phyloP scores from a whole-genome alignment of 169 alveolate genomes.

The Theileria annulata region DNA sequence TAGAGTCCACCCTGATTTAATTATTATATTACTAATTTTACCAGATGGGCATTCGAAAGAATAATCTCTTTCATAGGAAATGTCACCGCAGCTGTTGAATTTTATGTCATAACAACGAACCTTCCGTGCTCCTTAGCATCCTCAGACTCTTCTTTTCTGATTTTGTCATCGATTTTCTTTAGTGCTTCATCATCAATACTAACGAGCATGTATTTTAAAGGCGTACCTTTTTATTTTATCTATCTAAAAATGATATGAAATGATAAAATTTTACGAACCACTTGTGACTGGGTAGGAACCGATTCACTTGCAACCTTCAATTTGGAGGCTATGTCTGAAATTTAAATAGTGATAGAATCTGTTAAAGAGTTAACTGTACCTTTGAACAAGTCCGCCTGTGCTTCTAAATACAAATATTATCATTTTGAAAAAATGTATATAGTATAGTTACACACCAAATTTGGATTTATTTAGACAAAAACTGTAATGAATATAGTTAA shows the following conservation, averaged over 20 bases:
- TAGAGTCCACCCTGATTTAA: conserved; percentile 42
- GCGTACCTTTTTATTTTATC: conserved; percentile 51
- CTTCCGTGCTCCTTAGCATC: conserved; percentile 44
- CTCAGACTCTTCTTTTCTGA: conserved; percentile 48
- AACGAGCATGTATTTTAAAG: not conserved
- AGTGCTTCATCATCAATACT: conserved; percentile 46
- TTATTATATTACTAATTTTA: not conserved
- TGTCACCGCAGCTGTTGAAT: conserved; percentile 34
- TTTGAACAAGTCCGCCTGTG: conserved; percentile 54
- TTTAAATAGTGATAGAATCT: not conserved
- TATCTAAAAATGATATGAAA: conserved; percentile 1
- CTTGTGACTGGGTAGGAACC: conserved; percentile 48
- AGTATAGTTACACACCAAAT: conserved; percentile 2
- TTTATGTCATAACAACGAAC: not conserved
- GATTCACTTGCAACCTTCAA: conserved; percentile 40
- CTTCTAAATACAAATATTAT: conserved; percentile 16
- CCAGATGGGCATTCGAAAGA: conserved; percentile 52
- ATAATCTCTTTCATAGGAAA: conserved; percentile 50
- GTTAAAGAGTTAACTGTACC: conserved; percentile 2
- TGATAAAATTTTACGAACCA: conserved; percentile 28
- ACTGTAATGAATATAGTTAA: not conserved
- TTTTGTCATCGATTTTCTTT: conserved; percentile 36
- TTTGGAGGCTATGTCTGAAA: conserved; percentile 47
- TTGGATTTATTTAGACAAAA: conserved; percentile 8
- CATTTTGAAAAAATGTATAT: not conserved